phyloP scores from a whole-genome alignment of 176 grass and related monocot genomes.

The Raddia distichophylla region DNA sequence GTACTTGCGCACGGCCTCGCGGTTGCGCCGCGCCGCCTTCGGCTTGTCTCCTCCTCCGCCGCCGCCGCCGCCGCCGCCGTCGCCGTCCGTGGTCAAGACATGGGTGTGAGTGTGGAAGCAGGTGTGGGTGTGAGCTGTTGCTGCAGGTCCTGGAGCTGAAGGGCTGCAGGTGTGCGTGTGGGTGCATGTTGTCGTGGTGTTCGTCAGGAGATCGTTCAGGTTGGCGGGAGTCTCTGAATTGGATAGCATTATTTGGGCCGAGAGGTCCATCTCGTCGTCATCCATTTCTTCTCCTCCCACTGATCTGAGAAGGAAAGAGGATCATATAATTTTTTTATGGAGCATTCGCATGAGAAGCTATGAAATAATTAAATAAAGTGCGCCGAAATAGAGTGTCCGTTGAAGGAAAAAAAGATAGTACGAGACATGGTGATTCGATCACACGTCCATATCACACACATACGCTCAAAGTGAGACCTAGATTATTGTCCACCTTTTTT shows the following conservation, averaged over 20 bases:
- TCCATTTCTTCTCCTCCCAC: conserved; percentile 37
- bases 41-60: background rate
- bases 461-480: no score
- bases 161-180: conserved; percentile 70
- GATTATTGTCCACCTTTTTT: no score
- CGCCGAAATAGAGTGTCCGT: no score
- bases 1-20: conserved; percentile 65
- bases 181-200: conserved; percentile 47
- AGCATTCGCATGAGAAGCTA: no score
- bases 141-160: conserved; percentile 46
- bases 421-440: no score
- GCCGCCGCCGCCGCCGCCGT: background rate
- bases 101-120: conserved; percentile 71
- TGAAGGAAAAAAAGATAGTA: no score
- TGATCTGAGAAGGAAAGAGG: background rate
- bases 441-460: no score
- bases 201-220: conserved; percentile 48
- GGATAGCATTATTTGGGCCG: conserved; percentile 43
- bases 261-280: conserved; percentile 48
- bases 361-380: no score
- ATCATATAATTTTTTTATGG: background rate
- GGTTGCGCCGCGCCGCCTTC: conserved; percentile 51
- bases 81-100: conserved; percentile 42
- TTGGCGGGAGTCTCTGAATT: conserved; percentile 34
- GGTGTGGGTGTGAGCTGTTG: conserved; percentile 55